Evolutionary conservation across 108 stramenopile species (phyloP).

Genomic region (Parietichytrium sp.): DNA sequence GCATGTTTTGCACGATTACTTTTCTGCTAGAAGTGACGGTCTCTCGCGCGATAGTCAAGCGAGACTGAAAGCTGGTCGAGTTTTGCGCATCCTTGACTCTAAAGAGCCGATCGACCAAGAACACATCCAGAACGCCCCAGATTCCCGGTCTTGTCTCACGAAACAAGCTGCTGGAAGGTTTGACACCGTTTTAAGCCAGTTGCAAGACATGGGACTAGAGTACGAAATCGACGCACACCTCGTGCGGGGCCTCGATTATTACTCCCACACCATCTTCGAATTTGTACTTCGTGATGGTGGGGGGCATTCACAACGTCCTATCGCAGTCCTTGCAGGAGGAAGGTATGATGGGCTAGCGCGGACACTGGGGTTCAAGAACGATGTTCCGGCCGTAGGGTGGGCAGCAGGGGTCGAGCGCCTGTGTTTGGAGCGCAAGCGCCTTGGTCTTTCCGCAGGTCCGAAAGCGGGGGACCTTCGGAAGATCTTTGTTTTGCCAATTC

Average conservation of each 20-base stretch:
- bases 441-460: constrained; percentile 1
- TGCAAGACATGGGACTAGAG: background rate
- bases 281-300: background rate
- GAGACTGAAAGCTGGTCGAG: background rate
- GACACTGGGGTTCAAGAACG: background rate
- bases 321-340: background rate
- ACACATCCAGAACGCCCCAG: background rate
- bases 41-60: background rate
- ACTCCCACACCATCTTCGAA: constrained; percentile 3
- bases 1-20: background rate
- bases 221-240: background rate
- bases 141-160: background rate
- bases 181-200: background rate
- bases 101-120: background rate
- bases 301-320: background rate
- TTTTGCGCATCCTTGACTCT: constrained; percentile 20
- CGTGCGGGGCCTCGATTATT: constrained; percentile 34
- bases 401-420: constrained; percentile 19
- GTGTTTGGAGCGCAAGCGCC: background rate
- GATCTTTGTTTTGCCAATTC: background rate
- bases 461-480: background rate
- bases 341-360: constrained; percentile 11
- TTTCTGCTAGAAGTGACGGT: background rate
- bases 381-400: constrained; percentile 25
- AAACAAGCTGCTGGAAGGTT: background rate